Conservation (phyloP, 148 eudicot species). For the Drosera capensis region DNA sequence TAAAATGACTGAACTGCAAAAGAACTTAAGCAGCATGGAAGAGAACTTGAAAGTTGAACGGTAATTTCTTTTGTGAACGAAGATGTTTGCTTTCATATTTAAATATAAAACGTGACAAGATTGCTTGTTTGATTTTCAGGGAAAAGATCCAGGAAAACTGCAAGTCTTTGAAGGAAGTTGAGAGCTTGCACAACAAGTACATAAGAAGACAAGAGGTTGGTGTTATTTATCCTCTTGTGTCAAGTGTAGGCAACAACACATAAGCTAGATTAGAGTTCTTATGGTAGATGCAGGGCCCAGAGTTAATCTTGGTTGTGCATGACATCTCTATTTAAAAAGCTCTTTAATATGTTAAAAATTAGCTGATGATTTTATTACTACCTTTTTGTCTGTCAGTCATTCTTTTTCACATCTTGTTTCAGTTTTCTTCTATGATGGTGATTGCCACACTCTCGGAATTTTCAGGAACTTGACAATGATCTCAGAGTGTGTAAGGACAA, state of each 20-base stretch:
- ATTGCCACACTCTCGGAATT: no score
- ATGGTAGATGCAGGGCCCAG: slow-evolving; percentile 20
- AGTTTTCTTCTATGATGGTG: no score
- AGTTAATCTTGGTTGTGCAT: no score
- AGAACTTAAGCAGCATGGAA: slow-evolving; percentile 46
- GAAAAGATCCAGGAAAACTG: slow-evolving; percentile 57
- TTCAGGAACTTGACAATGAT: slow-evolving; percentile 70
- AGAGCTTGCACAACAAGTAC: slow-evolving; percentile 54
- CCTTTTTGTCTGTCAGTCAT: no score
- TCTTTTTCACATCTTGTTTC: no score
- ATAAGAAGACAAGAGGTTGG: slow-evolving; percentile 73
- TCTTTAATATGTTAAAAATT: no score
- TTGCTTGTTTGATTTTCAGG: slow-evolving; percentile 22
- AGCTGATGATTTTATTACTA: no score
- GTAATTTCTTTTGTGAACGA: no score
- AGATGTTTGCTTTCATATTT: no score
- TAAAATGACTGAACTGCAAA: slow-evolving; percentile 38
- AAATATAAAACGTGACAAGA: no score
- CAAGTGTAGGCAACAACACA: not conserved
- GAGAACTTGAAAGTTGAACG: slow-evolving; percentile 57
- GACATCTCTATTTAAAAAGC: no score
- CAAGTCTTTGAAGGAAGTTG: slow-evolving; percentile 63
- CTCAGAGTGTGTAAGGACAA: slow-evolving; percentile 59
- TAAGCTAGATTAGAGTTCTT: no score
- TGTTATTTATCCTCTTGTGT: not conserved